Conservation (phyloP, 345 rosid species). For the Brassica nigra region DNA sequence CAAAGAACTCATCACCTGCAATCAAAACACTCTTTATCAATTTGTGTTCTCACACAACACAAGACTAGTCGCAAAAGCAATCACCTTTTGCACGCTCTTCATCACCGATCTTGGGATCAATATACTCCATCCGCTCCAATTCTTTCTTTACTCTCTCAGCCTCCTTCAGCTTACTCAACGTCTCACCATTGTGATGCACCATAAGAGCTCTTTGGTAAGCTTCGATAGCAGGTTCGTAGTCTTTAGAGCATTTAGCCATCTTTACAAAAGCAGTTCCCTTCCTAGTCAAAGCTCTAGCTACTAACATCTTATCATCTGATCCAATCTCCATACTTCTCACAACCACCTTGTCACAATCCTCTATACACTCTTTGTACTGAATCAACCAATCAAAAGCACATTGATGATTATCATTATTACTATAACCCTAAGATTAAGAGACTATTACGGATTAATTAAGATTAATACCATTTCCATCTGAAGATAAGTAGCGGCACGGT, state of each 20-base stretch:
- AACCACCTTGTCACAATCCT: constrained; percentile 91
- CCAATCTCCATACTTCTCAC: constrained; percentile 94
- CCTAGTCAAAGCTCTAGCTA: constrained; percentile 93
- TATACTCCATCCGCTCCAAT: constrained; percentile 78
- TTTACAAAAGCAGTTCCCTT: constrained; percentile 87
- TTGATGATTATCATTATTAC: neutral
- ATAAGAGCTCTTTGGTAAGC: neutral
- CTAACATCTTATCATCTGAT: constrained; percentile 78
- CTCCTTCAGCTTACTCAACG: constrained; percentile 27
- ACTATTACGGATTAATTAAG: neutral
- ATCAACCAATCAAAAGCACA: neutral
- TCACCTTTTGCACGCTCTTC: constrained; percentile 96
- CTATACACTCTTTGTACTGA: neutral
- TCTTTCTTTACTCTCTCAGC: constrained; percentile 90
- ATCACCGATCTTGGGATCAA: constrained; percentile 79
- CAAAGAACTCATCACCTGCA: constrained; percentile 82
- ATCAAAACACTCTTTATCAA: neutral
- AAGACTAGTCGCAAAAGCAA: neutral
- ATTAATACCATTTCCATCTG: constrained; percentile 76
- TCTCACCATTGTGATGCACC: neutral
- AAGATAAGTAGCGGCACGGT: constrained; percentile 91
- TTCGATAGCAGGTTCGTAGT: constrained; percentile 62
- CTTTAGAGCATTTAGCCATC: constrained; percentile 72
- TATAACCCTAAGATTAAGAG: neutral
- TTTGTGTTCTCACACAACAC: neutral